A percentile compares a stretch with the other conserved stretches of the same genome.
Evolutionary conservation across 2,329 filamentous ascomycete genomes (phyloP).

Genomic region (Coniochaeta prunicola): DNA sequence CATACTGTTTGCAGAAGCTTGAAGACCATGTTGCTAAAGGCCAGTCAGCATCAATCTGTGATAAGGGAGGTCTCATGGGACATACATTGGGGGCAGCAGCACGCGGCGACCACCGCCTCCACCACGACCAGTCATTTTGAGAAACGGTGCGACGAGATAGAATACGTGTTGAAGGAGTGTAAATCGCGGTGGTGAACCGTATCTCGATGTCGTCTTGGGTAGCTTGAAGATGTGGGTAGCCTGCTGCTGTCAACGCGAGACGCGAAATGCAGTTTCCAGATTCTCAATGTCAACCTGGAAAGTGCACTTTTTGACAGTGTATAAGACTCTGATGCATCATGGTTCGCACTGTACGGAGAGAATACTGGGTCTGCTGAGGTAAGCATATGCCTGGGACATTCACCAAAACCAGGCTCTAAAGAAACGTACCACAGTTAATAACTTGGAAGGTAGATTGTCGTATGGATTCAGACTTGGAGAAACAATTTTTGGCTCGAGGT

Average conservation of each 20-base stretch:
- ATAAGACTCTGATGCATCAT: background rate
- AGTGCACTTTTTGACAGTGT: background rate
- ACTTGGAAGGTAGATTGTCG: too few relatives aligned
- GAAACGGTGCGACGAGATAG: background rate
- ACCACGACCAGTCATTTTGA: conserved; percentile 50
- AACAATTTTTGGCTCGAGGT: too few relatives aligned
- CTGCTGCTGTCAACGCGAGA: background rate
- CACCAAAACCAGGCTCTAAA: too few relatives aligned
- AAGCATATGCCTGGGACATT: too few relatives aligned
- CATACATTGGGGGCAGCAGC: conserved; percentile 47
- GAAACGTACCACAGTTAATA: too few relatives aligned
- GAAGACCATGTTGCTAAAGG: conserved; percentile 71
- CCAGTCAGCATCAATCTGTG: background rate
- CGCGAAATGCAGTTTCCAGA: background rate
- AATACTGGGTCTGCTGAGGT: too few relatives aligned
- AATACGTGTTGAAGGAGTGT: background rate
- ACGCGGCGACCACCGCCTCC: conserved; percentile 54
- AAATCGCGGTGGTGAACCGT: background rate
- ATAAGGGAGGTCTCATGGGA: background rate
- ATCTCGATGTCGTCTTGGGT: background rate
- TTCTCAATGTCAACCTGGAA: background rate
- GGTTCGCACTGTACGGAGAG: background rate
- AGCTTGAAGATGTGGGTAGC: conserved; percentile 1
- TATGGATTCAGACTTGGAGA: too few relatives aligned
- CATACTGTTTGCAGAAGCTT: conserved; percentile 65